Percentiles rank a stretch among this genome's conserved stretches.
phyloP scores from a whole-genome alignment of 176 grass and related monocot genomes.

The Raddia distichophylla region DNA sequence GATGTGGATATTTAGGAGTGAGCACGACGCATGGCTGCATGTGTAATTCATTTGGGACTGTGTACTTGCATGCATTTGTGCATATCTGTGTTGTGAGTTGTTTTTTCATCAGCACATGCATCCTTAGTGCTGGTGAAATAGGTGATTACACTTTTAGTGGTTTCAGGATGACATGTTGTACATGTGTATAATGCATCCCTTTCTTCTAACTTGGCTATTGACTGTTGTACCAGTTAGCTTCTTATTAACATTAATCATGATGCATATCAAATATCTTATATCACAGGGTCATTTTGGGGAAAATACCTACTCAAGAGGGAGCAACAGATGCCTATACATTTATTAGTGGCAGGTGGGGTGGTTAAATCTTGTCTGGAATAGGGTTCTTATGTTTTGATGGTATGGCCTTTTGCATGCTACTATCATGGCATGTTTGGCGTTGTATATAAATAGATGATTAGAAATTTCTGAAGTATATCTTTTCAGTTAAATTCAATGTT shows the following conservation, averaged over 20 bases:
- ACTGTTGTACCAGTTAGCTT: constrained; percentile 12
- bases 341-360: constrained; percentile 87
- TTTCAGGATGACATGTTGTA: constrained; percentile 22
- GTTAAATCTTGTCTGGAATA: constrained; percentile 41
- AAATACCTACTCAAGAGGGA: constrained; percentile 89
- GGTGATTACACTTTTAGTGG: constrained; percentile 11
- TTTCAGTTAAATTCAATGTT: constrained; percentile 16
- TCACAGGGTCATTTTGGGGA: constrained; percentile 91
- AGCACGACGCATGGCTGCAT: constrained; percentile 8
- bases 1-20: constrained; percentile 15
- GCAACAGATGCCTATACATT: constrained; percentile 79
- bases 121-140: constrained; percentile 30
- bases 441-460: background rate
- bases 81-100: background rate
- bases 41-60: constrained; percentile 16
- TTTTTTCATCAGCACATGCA: background rate
- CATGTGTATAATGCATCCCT: constrained; percentile 38
- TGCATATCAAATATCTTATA: constrained; percentile 57
- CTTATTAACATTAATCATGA: constrained; percentile 55
- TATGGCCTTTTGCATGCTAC: constrained; percentile 20
- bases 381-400: constrained; percentile 9
- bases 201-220: constrained; percentile 20
- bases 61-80: background rate
- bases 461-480: constrained; percentile 14
- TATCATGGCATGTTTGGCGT: constrained; percentile 14